Evolutionary conservation across 441 rosid genomes (phyloP), one percentile per base, ranked within the genome.

Genomic region (Francoa sonchifolia): DNA sequence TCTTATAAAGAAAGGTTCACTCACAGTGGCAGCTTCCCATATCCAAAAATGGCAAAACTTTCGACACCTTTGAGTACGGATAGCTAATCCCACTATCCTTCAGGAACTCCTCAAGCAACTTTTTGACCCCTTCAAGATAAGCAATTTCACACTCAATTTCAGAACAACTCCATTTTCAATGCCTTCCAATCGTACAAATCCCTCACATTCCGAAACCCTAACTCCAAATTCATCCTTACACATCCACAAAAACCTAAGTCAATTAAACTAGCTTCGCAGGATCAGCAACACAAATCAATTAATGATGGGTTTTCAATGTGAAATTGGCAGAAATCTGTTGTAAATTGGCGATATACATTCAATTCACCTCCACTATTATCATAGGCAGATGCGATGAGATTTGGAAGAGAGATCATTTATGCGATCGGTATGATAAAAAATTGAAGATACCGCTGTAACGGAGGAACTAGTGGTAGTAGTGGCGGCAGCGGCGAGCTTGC

Each of bases 311-410:
- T 58, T 68, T 68, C n/a, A 41, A 59, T 33, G 49, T 61, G 87
- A 48, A 59, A 73, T 1, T 73, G 69, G 35, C 69, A 25, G 34
- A 81, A 77, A 8, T 74, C 68, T 43, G 75, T 39, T 27, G 68
- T 55, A 20, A 85, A 54, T 21, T 52, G 72, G 47, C 48, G 35
- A 55, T 73, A 71, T 32, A 76, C 54, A 10, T 54, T 33, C 31
- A 59, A 48, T 28, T 76, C 67, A 88, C 77, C 57, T 84, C 92
- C 94, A 84, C 80, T 48, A 18, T 19, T 35, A 14, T 16, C 30
- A 57, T 43, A 80, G 82, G 32, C 90, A 93, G 65, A 76, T 74
- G 41, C 84, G 73, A 14, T 69, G 63, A 47, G 71, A 52, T 63
- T 83, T 80, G 47, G 84, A 61, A 20, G 68, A 33, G 21, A 74